phyloP scores from a whole-genome alignment of 441 rosid genomes.

The Pelargonium citronellum region DNA sequence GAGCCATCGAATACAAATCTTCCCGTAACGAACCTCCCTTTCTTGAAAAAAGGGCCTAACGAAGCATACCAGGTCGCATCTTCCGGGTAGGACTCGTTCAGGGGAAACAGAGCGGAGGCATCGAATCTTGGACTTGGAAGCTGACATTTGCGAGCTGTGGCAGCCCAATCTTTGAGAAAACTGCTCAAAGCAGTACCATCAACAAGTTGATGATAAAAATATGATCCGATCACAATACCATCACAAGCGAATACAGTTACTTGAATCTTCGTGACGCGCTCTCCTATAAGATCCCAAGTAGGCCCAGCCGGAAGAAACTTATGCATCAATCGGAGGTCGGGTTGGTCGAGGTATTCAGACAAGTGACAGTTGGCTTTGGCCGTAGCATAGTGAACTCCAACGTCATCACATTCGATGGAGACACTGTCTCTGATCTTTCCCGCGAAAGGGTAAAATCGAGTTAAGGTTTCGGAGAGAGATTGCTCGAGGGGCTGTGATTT shows the following conservation, averaged over 20 bases:
- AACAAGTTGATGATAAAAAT: slow-evolving; percentile 15
- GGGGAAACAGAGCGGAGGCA: slow-evolving; percentile 13
- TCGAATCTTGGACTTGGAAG: slow-evolving; percentile 10
- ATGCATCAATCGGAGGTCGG: slow-evolving; percentile 9
- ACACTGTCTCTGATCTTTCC: slow-evolving; percentile 26
- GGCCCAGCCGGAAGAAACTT: slow-evolving; percentile 25
- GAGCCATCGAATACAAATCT: slow-evolving; percentile 8
- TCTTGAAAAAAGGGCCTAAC: slow-evolving; percentile 16
- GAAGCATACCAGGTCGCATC: slow-evolving; percentile 2
- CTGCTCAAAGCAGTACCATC: slow-evolving; percentile 12
- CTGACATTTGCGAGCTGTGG: not conserved
- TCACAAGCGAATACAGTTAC: slow-evolving; percentile 21
- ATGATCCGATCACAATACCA: slow-evolving; percentile 13
- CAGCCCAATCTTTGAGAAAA: not conserved
- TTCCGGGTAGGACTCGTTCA: not conserved
- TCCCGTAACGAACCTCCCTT: slow-evolving; percentile 7
- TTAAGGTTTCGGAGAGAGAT: not conserved
- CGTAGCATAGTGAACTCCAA: slow-evolving; percentile 24
- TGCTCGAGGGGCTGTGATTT: not conserved
- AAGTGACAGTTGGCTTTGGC: slow-evolving; percentile 26
- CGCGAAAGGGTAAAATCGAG: slow-evolving; percentile 32
- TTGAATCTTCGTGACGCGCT: slow-evolving; percentile 16
- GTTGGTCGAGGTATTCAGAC: slow-evolving; percentile 23
- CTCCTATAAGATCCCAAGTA: not conserved
- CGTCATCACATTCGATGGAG: slow-evolving; percentile 33